Percentiles rank a stretch among this genome's conserved stretches.
These are phyloP conservation scores for Backusella tuberculispora DNA, from an alignment of 192 early-diverging fungal genomes.

Conservation along the genomic window DNA sequence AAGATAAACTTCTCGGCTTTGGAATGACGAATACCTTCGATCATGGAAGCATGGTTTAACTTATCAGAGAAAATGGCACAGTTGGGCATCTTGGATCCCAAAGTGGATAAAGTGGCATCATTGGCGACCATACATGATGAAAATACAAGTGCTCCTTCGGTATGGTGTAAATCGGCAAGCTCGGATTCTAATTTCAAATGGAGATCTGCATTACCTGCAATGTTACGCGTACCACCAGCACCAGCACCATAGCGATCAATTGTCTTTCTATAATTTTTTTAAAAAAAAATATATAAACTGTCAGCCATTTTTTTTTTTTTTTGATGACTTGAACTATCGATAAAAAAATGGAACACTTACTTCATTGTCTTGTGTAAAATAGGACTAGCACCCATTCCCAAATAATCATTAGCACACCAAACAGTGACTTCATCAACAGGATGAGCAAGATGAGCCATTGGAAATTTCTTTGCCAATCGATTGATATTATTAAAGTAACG, in stretches of 20 bases:
- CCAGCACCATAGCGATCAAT: constrained; percentile 96
- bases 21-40: constrained; percentile 94
- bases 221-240: constrained; percentile 98
- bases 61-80: constrained; percentile 94
- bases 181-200: constrained; percentile 90
- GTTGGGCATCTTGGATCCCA: constrained; percentile 84
- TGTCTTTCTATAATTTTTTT: constrained; percentile 55
- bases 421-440: constrained; percentile 90
- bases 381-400: constrained; percentile 93
- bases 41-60: constrained; percentile 97
- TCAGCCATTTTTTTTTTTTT: background rate
- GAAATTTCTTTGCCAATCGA: constrained; percentile 88
- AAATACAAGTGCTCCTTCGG: constrained; percentile 88
- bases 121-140: constrained; percentile 98
- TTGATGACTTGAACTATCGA: background rate
- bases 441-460: constrained; percentile 88
- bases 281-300: constrained; percentile 14
- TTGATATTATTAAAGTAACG: constrained; percentile 99
- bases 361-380: constrained; percentile 89
- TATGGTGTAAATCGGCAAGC: constrained; percentile 90
- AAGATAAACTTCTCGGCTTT: constrained; percentile 86
- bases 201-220: constrained; percentile 95
- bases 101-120: constrained; percentile 89
- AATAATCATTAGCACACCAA: constrained; percentile 99
- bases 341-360: constrained; percentile 46